Evolutionary conservation across 768 basidiomycete genomes (phyloP), one percentile per base, ranked within the genome.

Genomic region (Suillus luteus): DNA sequence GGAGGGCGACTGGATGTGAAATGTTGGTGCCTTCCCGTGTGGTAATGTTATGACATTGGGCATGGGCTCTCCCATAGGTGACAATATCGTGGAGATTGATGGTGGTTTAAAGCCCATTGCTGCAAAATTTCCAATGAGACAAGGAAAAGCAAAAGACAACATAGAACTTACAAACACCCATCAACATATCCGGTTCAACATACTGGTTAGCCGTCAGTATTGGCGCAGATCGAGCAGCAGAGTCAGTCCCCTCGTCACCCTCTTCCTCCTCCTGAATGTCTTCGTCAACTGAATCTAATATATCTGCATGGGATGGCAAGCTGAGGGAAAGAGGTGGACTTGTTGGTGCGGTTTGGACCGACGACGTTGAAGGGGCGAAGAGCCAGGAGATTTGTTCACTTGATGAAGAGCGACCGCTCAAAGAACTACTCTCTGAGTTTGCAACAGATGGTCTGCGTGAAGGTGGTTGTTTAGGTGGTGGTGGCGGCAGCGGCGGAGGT

Each of bases 11-110:
- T 88, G 88, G 41, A 94, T 75, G 71, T 93, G 90, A 63, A 92
- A 79, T 11, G 89, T 82, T 14, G 88, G 85, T 52, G 81, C 85
- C 65, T 83, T 84, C 6, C 86, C 88, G 70, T 87, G 89, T 6
- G 90, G 89, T 61, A 94, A 77, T 5, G 85, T 83, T n/a, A 94
- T 86, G 49, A 90, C 82, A 65, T 88, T 87, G 5, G 92, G 92
- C 77, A 93, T 83, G 3, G 81, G 69, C 17, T 77, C 80, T 46
- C 75, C 65, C 83, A 88, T 84, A 1, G 83, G 81, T 14, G 73
- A 60, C n/a, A 83, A 69, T 40, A 77, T 72, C 0, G 78, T 68
- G 10, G 83, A 80, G 61, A 92, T 85, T 1, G 79, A 75, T 0
- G 92, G 90, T 37, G 81, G 75, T 52, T 75, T 72, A 69, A 92